These are phyloP conservation scores for Trichosanthes cucumerina DNA, from an alignment of 306 rosid species.

Conservation along the genomic window DNA sequence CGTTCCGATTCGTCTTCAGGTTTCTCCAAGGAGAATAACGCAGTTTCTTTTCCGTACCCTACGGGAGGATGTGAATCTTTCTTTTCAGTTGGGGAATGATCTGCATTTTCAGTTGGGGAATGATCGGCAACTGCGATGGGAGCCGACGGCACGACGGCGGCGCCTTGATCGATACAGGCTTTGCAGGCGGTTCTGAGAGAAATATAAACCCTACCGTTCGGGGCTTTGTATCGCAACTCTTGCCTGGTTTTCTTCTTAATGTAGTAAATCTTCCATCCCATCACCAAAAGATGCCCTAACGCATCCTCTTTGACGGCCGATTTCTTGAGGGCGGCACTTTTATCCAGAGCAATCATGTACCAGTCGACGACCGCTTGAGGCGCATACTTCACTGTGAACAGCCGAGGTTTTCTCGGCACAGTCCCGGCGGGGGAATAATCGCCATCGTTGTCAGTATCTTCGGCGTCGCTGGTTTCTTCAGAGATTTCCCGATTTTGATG, in stretches of 20 bases:
- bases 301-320: constrained; percentile 18
- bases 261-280: constrained; percentile 48
- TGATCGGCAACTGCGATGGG: not conserved
- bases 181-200: constrained; percentile 51
- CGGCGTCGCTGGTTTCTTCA: not conserved
- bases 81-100: not conserved
- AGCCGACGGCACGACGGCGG: not conserved
- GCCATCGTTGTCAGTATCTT: not conserved
- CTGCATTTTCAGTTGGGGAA: not conserved
- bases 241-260: constrained; percentile 11
- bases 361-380: constrained; percentile 44
- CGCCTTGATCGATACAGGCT: constrained; percentile 19
- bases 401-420: not conserved
- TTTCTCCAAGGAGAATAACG: not conserved
- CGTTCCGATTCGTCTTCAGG: not conserved
- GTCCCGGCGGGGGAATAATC: not conserved
- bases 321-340: not conserved
- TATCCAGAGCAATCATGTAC: constrained; percentile 3
- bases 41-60: not conserved
- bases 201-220: constrained; percentile 27
- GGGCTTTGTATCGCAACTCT: constrained; percentile 50
- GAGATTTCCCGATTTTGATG: not conserved
- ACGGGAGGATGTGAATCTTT: not conserved
- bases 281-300: constrained; percentile 31
- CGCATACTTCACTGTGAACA: not conserved